Conservation (phyloP, 2,329 filamentous ascomycete species). For the Trichophyton schoenleinii region DNA sequence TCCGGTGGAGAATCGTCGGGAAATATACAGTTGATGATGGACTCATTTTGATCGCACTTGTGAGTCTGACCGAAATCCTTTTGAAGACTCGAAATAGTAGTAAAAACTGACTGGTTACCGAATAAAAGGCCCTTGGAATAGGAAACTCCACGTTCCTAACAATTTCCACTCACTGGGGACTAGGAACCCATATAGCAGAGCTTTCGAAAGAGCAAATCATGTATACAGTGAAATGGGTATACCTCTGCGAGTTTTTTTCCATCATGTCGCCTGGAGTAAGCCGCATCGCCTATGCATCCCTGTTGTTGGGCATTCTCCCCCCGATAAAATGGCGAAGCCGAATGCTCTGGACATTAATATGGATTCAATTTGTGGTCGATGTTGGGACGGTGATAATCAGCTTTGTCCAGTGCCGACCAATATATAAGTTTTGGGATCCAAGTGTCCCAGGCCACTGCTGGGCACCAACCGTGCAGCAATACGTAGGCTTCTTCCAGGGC, state of each 20-base stretch:
- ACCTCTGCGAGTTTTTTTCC: constrained; percentile 9
- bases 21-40: background rate
- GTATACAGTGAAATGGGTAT: constrained; percentile 11
- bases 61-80: background rate
- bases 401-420: constrained; percentile 8
- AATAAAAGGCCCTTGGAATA: constrained; percentile 4
- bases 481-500: constrained; percentile 10
- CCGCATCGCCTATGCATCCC: constrained; percentile 10
- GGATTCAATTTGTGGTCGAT: constrained; percentile 6
- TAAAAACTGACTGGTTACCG: background rate
- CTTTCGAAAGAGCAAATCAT: constrained; percentile 4
- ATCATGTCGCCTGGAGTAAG: constrained; percentile 11
- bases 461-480: constrained; percentile 6
- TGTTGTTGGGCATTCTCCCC: constrained; percentile 9
- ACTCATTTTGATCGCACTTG: background rate
- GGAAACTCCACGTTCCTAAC: constrained; percentile 6
- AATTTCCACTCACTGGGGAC: constrained; percentile 9
- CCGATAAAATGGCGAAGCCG: constrained; percentile 5
- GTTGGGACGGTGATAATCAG: constrained; percentile 7
- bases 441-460: constrained; percentile 8
- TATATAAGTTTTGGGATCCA: constrained; percentile 6
- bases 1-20: background rate
- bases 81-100: background rate
- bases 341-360: constrained; percentile 9
- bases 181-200: constrained; percentile 9